These are phyloP conservation scores for Triangularia verruculosa DNA, from an alignment of 2,329 filamentous ascomycete genomes.

Conservation along the genomic window DNA sequence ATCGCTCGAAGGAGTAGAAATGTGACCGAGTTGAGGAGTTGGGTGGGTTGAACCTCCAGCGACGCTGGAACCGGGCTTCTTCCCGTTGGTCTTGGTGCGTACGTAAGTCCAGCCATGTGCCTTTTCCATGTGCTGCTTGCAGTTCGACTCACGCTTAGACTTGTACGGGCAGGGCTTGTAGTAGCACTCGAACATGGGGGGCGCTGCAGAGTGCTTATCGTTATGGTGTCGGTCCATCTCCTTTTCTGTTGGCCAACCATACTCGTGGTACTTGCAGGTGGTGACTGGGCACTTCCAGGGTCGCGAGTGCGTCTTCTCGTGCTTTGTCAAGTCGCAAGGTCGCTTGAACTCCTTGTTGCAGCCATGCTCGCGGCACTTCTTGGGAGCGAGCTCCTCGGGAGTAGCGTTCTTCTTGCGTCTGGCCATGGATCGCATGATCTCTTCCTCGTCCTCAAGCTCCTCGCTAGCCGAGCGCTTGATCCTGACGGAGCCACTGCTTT, in stretches of 20 bases:
- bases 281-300: slow-evolving; percentile 87
- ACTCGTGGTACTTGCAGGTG: slow-evolving; percentile 84
- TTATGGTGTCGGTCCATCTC: slow-evolving; percentile 95
- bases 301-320: slow-evolving; percentile 95
- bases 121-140: slow-evolving; percentile 86
- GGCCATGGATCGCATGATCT: slow-evolving; percentile 88
- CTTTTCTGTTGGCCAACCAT: slow-evolving; percentile 96
- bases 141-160: slow-evolving; percentile 87
- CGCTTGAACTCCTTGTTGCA: slow-evolving; percentile 94
- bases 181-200: slow-evolving; percentile 78
- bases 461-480: slow-evolving; percentile 67
- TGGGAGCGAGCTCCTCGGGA: slow-evolving; percentile 75
- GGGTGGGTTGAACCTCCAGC: slow-evolving; percentile 46
- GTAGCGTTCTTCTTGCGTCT: slow-evolving; percentile 90
- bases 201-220: slow-evolving; percentile 84
- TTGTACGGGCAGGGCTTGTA: slow-evolving; percentile 86
- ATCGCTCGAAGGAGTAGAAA: slow-evolving; percentile 61
- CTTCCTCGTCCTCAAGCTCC: slow-evolving; percentile 73
- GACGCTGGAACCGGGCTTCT: slow-evolving; percentile 46
- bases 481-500: slow-evolving; percentile 46
- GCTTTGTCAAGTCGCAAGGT: slow-evolving; percentile 95
- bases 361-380: slow-evolving; percentile 69
- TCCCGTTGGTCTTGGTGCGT: slow-evolving; percentile 79
- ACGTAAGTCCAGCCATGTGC: slow-evolving; percentile 71
- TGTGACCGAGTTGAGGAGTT: slow-evolving; percentile 58